Base-by-base conservation (phyloP, 192 early-diverging fungal species). In the Entophlyctis helioformis region DNA sequence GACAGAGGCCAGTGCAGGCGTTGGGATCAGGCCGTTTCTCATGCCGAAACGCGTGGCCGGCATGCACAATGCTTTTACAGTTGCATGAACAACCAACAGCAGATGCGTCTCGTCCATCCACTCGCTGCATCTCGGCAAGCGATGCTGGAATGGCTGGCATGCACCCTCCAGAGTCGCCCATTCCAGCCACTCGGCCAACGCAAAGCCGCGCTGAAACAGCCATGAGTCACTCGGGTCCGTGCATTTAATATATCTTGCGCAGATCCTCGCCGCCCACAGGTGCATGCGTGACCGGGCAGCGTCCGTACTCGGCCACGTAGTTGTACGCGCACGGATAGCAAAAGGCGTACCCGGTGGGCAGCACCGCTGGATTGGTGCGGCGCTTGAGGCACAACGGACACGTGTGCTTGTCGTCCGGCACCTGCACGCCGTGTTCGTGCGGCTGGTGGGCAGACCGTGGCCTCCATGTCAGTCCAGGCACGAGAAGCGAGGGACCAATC, bases 241-340 rank as follows among this genome's bases (percentile, higher is more conserved):
- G n/a, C n/a, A n/a, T 46, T 32, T 48, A 45, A 46, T 87, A 87
- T 7, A 87, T 58, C 49, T 80, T 87, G n/a, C 82, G 64, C 25
- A 87, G 53, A 12, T 69, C 65, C 27, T 79, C 72, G 8, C 50
- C 52, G 6, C 57, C 61, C 12, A 74, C 57, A 22, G 54, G 60
- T 27, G 69, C 61, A 57, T 75, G 62, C 2, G 89, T 86, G 3
- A 96, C 74, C 8, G 92, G 92, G 40, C 92, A 96, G 7, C 72
- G 46, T 13, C 67, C 65, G 48, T 76, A 56, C 16, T 82, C 79
- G 16, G 81, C 74, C 7, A 93, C 72, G 44, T 83, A 79, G 27
- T 67, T 69, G 61, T 79, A 83, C 7, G 86, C 73, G 63, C 91
- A 96, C 6, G 83, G 80, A 59, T 96, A 96, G 61, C 92, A 96